A percentile compares a stretch with the other conserved stretches of the same genome.
Evolutionary conservation across 1,139 yeast genomes (phyloP).

Genomic region (Hansenula sp.): DNA sequence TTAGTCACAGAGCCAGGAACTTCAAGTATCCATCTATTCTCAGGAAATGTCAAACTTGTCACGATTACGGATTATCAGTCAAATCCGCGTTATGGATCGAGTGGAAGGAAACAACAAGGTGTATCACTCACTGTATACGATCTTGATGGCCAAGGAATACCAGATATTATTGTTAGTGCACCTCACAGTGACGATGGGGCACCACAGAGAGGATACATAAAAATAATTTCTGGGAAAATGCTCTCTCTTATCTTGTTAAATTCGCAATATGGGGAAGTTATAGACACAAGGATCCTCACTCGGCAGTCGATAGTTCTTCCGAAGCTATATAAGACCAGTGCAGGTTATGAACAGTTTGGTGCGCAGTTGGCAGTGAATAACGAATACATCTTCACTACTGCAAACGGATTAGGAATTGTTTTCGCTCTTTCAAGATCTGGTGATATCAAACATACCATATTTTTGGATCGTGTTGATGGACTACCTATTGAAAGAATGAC

Average conservation of each 20-base stretch:
- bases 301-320: constrained; percentile 21
- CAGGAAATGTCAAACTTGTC: constrained; percentile 21
- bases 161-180: constrained; percentile 42
- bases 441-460: constrained; percentile 7
- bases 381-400: constrained; percentile 25
- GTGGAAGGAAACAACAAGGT: constrained; percentile 37
- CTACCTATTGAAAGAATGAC: constrained; percentile 4
- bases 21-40: constrained; percentile 23
- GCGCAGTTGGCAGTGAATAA: constrained; percentile 24
- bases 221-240: constrained; percentile 32
- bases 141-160: constrained; percentile 31
- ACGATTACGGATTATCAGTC: constrained; percentile 21
- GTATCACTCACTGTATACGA: constrained; percentile 26
- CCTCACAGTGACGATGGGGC: constrained; percentile 31
- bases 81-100: constrained; percentile 28
- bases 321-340: constrained; percentile 7
- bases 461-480: constrained; percentile 1
- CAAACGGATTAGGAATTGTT: constrained; percentile 31
- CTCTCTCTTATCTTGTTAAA: constrained; percentile 18
- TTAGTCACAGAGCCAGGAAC: constrained; percentile 34
- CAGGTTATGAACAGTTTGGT: constrained; percentile 37
- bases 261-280: constrained; percentile 9
- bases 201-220: constrained; percentile 40
- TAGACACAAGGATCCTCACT: constrained; percentile 13
- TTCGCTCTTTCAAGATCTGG: constrained; percentile 16